Percentiles rank a stretch among this genome's conserved stretches.
These are phyloP conservation scores for Podospora comata DNA, from an alignment of 495 filamentous ascomycete genomes.

Conservation along the genomic window DNA sequence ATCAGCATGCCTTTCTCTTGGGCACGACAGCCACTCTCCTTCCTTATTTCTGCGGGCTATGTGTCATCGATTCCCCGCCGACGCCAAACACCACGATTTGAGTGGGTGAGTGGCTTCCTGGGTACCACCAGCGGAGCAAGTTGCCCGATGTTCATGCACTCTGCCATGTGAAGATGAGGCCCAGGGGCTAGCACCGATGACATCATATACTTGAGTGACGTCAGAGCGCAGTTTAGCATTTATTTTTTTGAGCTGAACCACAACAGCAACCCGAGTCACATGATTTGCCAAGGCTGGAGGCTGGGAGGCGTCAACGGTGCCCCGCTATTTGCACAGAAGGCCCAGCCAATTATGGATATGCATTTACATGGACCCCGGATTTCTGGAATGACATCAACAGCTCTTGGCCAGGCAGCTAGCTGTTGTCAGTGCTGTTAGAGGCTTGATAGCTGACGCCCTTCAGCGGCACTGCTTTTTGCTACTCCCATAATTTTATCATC, in stretches of 20 bases:
- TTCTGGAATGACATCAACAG: constrained; percentile 17
- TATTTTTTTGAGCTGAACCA: too few relatives aligned
- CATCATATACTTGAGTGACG: background rate
- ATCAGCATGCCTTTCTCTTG: background rate
- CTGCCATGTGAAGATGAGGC: background rate
- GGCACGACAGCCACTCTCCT: background rate
- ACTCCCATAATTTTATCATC: background rate
- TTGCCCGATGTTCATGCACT: background rate
- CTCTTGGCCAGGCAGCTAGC: background rate
- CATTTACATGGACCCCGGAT: background rate
- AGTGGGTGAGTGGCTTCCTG: background rate
- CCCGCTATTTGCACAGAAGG: too few relatives aligned
- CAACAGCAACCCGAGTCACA: background rate
- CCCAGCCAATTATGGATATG: constrained; percentile 14
- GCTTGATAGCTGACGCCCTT: background rate
- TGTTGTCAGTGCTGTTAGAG: background rate
- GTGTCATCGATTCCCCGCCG: background rate
- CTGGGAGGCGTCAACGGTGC: background rate
- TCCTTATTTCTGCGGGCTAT: background rate
- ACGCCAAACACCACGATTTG: background rate
- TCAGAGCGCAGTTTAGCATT: background rate
- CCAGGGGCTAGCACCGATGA: background rate
- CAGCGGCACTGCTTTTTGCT: background rate
- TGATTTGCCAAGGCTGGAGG: background rate
- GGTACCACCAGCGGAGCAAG: background rate